Evolutionary conservation across 352 stramenopile species (phyloP), one percentile per base, ranked within the genome.

Genomic region (Pythium insidiosum): DNA sequence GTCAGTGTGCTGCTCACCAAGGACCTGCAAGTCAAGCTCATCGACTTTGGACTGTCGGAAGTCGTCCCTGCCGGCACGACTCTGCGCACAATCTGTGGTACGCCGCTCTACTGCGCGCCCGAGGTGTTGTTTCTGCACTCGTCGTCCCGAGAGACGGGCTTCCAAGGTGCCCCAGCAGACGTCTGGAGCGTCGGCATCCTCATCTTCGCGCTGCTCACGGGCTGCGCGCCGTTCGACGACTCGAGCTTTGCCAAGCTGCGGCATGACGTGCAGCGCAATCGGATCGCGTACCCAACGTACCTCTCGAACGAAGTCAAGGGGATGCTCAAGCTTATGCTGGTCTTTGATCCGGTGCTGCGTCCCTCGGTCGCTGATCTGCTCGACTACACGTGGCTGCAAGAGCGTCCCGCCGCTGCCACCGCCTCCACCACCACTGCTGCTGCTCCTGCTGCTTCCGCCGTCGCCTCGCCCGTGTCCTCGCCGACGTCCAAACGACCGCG

Each of bases 1-100:
- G 43, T 7, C 42, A 77, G 86, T 83, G 87, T 98, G 21, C 71
- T 98, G 35, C 75, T 97, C 60, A 94, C 85, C 39, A 81, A 74
- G 38, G 89, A 96, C 50, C 68, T 88, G 37, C 77, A 89, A 43
- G 78, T 98, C 38, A 97, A 97, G 73, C 77, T 98, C 38, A 97
- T 97, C 66, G 90, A 98, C 67, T 97, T 98, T 81, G 93, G 93
- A 29, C 68, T 98, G 6, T 97, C 88, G 1, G 94, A 95, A 43
- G 66, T 93, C 38, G 86, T 84, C 26, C 65, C 63, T 28, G 68
- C 79, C 6, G 78, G 79, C 18, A 63, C 92, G 31, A 66, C 50
- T 19, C 63, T 91, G 26, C 69, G 69, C 34, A 85, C 78, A 20
- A 79, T 88, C 38, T 91, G 78, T 41, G 78, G 78, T 34, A 91